phyloP scores from a whole-genome alignment of 1,284 basidiomycete genomes.

The Ustilago sp. region DNA sequence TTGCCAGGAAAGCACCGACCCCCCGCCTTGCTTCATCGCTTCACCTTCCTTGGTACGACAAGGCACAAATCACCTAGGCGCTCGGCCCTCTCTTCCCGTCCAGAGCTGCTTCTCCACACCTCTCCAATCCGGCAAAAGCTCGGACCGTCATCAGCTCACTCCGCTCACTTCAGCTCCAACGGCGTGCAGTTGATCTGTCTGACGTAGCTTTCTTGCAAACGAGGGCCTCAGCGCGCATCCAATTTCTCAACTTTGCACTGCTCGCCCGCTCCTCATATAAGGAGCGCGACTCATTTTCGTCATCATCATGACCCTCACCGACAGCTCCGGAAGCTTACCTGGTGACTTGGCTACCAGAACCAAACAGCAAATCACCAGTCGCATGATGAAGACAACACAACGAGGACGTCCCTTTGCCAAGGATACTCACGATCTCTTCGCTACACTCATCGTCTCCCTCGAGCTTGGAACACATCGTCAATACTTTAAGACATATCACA shows the following conservation, averaged over 20 bases:
- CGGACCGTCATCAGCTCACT: background rate
- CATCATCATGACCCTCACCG: slow-evolving; percentile 39
- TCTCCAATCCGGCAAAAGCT: slow-evolving; percentile 6
- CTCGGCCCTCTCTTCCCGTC: background rate
- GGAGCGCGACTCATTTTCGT: background rate
- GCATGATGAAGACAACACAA: slow-evolving; percentile 67
- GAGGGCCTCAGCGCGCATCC: background rate
- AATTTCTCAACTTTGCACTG: background rate
- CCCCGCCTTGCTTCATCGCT: no score
- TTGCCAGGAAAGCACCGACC: background rate
- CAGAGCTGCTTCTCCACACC: background rate
- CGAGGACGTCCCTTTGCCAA: slow-evolving; percentile 63
- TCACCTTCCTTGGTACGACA: background rate
- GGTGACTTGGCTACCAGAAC: slow-evolving; percentile 53
- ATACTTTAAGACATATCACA: slow-evolving; percentile 93
- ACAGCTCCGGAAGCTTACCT: slow-evolving; percentile 49
- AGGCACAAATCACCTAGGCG: background rate
- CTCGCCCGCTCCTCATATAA: slow-evolving; percentile 16
- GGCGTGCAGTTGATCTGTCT: background rate
- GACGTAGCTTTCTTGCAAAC: background rate
- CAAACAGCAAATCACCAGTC: slow-evolving; percentile 62
- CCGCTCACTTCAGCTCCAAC: background rate
- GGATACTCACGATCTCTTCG: slow-evolving; percentile 98
- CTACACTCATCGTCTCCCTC: slow-evolving; percentile 93
- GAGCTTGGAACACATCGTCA: slow-evolving; percentile 89